phyloP scores from a whole-genome alignment of 2,329 filamentous ascomycete species.

The Apiospora malaysiana region DNA sequence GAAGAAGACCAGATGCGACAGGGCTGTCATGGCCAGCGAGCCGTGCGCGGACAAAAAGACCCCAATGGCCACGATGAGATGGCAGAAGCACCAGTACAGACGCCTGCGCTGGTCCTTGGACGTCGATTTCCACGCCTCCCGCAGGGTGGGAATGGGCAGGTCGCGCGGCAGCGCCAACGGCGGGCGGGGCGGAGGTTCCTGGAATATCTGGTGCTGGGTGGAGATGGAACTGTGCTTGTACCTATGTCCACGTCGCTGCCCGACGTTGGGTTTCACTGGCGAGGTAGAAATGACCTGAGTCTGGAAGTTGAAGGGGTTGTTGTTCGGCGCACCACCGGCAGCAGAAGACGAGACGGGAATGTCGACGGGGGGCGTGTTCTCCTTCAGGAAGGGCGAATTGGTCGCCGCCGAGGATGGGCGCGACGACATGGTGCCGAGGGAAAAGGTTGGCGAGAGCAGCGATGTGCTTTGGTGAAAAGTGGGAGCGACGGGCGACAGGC shows the following conservation, averaged over 20 bases:
- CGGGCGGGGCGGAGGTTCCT: constrained; percentile 84
- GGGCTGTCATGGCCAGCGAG: constrained; percentile 86
- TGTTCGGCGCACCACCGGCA: constrained; percentile 28
- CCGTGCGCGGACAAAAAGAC: constrained; percentile 87
- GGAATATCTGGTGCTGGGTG: constrained; percentile 88
- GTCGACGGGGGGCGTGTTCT: constrained; percentile 43
- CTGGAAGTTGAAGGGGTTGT: constrained; percentile 93
- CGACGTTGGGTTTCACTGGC: constrained; percentile 83
- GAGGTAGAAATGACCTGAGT: constrained; percentile 77
- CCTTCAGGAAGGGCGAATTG: constrained; percentile 33
- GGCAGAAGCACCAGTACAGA: constrained; percentile 88
- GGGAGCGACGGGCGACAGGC: constrained; percentile 39
- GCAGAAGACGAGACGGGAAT: constrained; percentile 30
- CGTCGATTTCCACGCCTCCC: constrained; percentile 90
- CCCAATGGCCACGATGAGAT: constrained; percentile 81
- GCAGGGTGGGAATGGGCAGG: constrained; percentile 86
- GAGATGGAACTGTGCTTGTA: constrained; percentile 98
- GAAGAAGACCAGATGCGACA: constrained; percentile 94
- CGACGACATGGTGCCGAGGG: constrained; percentile 33
- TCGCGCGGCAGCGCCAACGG: constrained; percentile 90
- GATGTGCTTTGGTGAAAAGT: constrained; percentile 34
- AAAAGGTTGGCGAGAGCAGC: constrained; percentile 24
- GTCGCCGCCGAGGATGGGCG: constrained; percentile 29
- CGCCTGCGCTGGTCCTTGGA: constrained; percentile 83
- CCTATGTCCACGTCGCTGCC: constrained; percentile 91